Evolutionary conservation across 2,329 filamentous ascomycete species (phyloP).

Genomic region (Colletotrichum lupini): DNA sequence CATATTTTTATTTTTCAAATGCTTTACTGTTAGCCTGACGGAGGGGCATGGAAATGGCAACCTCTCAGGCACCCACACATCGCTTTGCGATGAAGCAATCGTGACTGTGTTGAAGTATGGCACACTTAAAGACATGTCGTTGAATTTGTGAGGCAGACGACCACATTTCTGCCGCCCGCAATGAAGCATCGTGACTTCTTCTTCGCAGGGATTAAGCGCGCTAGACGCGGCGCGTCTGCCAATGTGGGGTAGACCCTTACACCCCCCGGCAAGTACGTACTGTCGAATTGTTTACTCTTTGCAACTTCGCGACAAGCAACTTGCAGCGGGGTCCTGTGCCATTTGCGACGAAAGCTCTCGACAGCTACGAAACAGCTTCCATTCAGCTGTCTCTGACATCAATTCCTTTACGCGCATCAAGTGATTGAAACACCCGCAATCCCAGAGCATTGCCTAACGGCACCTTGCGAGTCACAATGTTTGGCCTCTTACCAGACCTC

Average conservation of each 20-base stretch:
- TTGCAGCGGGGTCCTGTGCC: conserved; percentile 10
- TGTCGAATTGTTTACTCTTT: conserved; percentile 22
- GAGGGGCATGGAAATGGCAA: neutral
- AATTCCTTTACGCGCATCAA: neutral
- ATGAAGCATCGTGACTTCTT: conserved; percentile 31
- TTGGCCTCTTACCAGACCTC: conserved; percentile 73
- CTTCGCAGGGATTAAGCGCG: conserved; percentile 30
- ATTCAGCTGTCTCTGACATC: neutral
- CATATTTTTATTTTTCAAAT: neutral
- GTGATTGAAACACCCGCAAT: neutral
- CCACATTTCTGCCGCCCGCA: conserved; percentile 22
- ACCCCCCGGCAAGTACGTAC: conserved; percentile 27
- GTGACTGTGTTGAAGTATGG: neutral
- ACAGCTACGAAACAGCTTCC: neutral
- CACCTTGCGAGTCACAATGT: conserved; percentile 54
- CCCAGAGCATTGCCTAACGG: neutral
- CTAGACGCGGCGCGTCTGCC: conserved; percentile 31
- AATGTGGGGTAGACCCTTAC: conserved; percentile 19
- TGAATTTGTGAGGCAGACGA: neutral
- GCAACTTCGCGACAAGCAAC: conserved; percentile 17
- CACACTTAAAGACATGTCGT: conserved; percentile 9
- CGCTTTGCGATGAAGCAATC: neutral
- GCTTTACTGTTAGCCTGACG: neutral
- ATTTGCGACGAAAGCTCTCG: neutral
- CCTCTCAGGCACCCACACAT: conserved; percentile 1